phyloP scores from a whole-genome alignment of 805 yeast species.

The Pichia deserticola region DNA sequence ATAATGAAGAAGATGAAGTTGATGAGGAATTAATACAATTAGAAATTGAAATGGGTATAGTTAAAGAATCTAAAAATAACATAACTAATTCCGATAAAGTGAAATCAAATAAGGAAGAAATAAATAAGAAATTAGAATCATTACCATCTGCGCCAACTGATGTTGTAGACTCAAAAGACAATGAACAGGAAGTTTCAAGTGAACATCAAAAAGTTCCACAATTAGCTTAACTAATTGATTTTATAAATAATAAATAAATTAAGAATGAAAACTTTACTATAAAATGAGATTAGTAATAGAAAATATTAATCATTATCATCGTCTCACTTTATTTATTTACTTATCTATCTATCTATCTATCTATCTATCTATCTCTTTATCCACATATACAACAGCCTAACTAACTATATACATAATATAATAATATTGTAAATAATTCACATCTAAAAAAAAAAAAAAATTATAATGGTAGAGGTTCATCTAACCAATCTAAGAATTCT shows the following conservation, averaged over 20 bases:
- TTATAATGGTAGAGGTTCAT: slow-evolving; percentile 24
- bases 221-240: not conserved
- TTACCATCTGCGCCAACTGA: not conserved
- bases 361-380: too few species aligned
- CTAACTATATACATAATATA: too few species aligned
- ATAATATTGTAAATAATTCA: not conserved
- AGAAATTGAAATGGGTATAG: slow-evolving; percentile 36
- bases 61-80: not conserved
- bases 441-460: slow-evolving; percentile 1
- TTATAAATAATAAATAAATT: too few species aligned
- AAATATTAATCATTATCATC: too few species aligned
- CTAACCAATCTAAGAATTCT: slow-evolving; percentile 89
- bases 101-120: not conserved
- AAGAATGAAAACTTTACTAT: too few species aligned
- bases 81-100: not conserved
- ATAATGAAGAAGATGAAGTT: slow-evolving; percentile 51
- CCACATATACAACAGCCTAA: too few species aligned
- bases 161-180: not conserved
- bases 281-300: too few species aligned
- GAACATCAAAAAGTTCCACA: not conserved
- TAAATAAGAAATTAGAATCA: not conserved
- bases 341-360: too few species aligned
- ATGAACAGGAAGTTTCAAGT: slow-evolving; percentile 7
- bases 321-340: too few species aligned
- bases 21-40: slow-evolving; percentile 53